phyloP scores from a whole-genome alignment of 2,329 filamentous ascomycete species.

The Ophiostoma himal-ulmi region DNA sequence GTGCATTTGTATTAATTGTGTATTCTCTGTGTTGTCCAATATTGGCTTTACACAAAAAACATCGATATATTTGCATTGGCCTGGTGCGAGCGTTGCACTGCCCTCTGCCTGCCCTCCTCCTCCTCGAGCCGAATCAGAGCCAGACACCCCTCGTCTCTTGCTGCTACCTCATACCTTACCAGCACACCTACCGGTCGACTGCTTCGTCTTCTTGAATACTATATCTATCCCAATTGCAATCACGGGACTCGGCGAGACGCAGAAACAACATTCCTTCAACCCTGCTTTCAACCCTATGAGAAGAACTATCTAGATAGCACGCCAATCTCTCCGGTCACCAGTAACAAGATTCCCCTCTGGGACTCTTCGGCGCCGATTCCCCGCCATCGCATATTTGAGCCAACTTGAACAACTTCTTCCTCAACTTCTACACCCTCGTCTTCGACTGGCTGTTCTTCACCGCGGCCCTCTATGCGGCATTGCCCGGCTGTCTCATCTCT shows the following conservation, averaged over 20 bases:
- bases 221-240: not conserved
- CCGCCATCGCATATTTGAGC: not conserved
- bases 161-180: not conserved
- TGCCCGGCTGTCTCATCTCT: not conserved
- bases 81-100: slow-evolving; percentile 6
- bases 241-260: not conserved
- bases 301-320: not conserved
- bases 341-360: not conserved
- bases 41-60: not conserved
- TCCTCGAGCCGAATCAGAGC: not conserved
- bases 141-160: not conserved
- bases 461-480: not conserved
- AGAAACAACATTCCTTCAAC: not conserved
- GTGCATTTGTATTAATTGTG: not conserved
- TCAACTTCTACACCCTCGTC: not conserved
- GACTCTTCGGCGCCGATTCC: not conserved
- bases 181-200: not conserved
- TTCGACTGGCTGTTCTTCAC: not conserved
- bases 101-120: not conserved
- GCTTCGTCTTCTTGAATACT: not conserved
- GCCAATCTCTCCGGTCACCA: not conserved
- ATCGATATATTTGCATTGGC: slow-evolving; percentile 5
- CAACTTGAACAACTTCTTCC: not conserved
- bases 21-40: not conserved
- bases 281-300: not conserved